Evolutionary conservation across 2,329 filamentous ascomycete genomes (phyloP).

Genomic region (Tetracladium maxilliforme): DNA sequence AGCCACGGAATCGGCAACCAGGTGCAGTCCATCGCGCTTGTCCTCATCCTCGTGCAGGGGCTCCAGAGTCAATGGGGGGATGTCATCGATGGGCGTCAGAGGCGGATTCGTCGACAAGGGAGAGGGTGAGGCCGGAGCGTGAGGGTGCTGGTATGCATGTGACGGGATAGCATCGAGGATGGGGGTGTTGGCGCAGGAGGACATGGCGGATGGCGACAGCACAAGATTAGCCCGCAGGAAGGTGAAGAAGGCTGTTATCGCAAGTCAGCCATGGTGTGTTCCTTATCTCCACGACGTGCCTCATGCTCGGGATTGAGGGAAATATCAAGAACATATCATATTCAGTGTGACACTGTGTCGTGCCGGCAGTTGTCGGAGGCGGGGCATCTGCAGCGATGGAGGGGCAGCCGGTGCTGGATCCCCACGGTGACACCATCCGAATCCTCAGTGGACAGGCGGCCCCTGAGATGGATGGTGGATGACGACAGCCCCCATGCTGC

Average conservation of each 20-base stretch:
- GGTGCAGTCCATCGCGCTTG: conserved; percentile 50
- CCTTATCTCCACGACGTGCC: background rate
- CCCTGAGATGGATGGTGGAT: conserved; percentile 5
- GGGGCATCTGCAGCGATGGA: conserved; percentile 1
- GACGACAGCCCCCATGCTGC: conserved; percentile 6
- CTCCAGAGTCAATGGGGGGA: conserved; percentile 51
- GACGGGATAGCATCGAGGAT: conserved; percentile 38
- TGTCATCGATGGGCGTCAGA: conserved; percentile 22
- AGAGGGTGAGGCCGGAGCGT: conserved; percentile 17
- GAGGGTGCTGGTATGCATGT: conserved; percentile 19
- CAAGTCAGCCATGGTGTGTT: conserved; percentile 5
- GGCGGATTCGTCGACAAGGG: conserved; percentile 12
- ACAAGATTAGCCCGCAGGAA: conserved; percentile 71
- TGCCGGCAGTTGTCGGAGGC: background rate
- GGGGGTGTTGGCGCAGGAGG: conserved; percentile 51
- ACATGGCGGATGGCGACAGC: conserved; percentile 44
- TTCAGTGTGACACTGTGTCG: background rate
- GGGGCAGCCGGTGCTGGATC: background rate
- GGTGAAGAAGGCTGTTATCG: conserved; percentile 58
- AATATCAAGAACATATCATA: conserved; percentile 1
- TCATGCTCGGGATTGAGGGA: background rate
- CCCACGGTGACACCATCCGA: conserved; percentile 2
- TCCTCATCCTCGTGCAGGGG: conserved; percentile 38
- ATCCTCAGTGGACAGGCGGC: background rate
- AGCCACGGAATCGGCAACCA: conserved; percentile 69